phyloP scores from a whole-genome alignment of 2,329 filamentous ascomycete species.

The Trichoderma sp. region DNA sequence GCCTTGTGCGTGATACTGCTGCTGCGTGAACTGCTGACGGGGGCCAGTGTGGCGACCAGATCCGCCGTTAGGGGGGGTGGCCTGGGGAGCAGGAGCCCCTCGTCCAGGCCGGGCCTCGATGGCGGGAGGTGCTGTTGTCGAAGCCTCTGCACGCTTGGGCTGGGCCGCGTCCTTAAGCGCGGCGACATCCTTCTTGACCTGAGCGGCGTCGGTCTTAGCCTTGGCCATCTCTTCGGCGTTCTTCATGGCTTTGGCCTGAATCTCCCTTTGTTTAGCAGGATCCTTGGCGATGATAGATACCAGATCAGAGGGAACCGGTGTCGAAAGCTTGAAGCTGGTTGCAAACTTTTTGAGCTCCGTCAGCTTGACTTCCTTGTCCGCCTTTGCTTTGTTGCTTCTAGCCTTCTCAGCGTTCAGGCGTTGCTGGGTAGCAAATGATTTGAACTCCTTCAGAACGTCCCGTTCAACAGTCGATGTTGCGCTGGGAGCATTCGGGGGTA shows the following conservation, averaged over 20 bases:
- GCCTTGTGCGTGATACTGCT: conserved; percentile 44
- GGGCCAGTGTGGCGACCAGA: conserved; percentile 45
- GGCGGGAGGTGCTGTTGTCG: conserved; percentile 7
- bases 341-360: conserved; percentile 96
- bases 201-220: conserved; percentile 45
- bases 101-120: conserved; percentile 34
- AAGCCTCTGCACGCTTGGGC: conserved; percentile 33
- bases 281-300: conserved; percentile 97
- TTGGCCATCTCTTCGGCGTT: conserved; percentile 64
- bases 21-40: conserved; percentile 49
- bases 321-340: conserved; percentile 87
- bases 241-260: conserved; percentile 80
- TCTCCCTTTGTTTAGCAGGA: conserved; percentile 87
- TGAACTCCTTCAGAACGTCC: conserved; percentile 62
- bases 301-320: conserved; percentile 84
- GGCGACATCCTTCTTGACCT: conserved; percentile 42
- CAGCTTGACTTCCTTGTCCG: conserved; percentile 86
- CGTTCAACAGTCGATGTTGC: conserved; percentile 60
- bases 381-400: conserved; percentile 56
- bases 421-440: conserved; percentile 58
- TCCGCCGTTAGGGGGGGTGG: conserved; percentile 27
- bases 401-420: conserved; percentile 54
- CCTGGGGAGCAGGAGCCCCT: conserved; percentile 34
- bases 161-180: conserved; percentile 45
- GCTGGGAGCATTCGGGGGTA: conserved; percentile 38